Base-by-base conservation (phyloP, 2,329 filamentous ascomycete species). In the Ceratocystis eucalypticola region DNA sequence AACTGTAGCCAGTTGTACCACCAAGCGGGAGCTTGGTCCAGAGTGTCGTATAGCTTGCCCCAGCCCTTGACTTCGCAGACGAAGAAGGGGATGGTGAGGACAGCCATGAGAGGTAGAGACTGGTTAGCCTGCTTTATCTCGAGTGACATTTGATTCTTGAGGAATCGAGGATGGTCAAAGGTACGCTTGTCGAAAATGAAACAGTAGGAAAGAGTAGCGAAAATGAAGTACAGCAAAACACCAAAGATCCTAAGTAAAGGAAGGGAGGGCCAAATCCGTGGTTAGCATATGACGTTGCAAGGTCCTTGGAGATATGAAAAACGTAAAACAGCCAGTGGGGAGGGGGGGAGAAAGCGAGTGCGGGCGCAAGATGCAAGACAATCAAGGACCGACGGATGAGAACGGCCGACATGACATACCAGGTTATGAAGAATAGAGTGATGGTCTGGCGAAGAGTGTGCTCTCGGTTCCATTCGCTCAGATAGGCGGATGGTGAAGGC, bases 161-260 rank as follows among this genome's bases (percentile, higher is more conserved):
- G 87, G 76, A 93, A 97, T 74, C 94, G 94, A 61, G 93, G 93
- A 75, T 97, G 93, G 64, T 90, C 80, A 77, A 93, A 85, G 57
- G 89, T 94, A 53, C 85, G 83, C 77, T 96, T 94, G 77, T 96
- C 92, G 78, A 96, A 96, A 73, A 96, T 81, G 77, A 96, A 88
- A 72, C 87, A 72, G 77, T 95, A 97, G 17, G 91, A 96, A 20
- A 95, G 80, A 5, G 86, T 82, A 3, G 92, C 89, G 74, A 90
- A 91, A 70, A 89, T 72, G 75, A 93, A 96, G 81, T 96, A 97
- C 66, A 94, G 80, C 61, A 91, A 70, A 44, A 92, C 76, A 66
- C 92, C 93, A 72, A 96, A 96, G 71, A 96, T 75, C 87, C 92
- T 96, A 41, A 8, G 28, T 3, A 30, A 3, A 57, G 28, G 28